phyloP scores from a whole-genome alignment of 2,329 filamentous ascomycete genomes.

The Fusarium austroafricanum region DNA sequence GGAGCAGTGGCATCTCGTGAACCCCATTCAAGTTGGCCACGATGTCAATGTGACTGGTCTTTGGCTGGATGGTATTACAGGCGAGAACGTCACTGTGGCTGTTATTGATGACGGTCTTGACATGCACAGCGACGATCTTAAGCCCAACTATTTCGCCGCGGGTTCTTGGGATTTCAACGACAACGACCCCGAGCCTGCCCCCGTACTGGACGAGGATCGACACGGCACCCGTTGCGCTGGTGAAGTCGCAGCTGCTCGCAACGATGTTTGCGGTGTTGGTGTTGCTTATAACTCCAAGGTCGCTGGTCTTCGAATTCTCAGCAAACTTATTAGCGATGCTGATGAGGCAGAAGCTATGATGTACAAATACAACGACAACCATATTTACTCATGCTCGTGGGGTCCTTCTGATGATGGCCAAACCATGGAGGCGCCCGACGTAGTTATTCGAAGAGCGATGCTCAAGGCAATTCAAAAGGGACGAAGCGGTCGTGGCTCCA shows the following conservation, averaged over 20 bases:
- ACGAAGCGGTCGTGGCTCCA: slow-evolving; percentile 82
- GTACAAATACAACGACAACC: slow-evolving; percentile 89
- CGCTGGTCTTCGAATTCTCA: slow-evolving; percentile 91
- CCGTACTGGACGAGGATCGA: slow-evolving; percentile 83
- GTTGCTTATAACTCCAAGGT: slow-evolving; percentile 94
- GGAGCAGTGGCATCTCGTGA: slow-evolving; percentile 96
- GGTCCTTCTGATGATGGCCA: slow-evolving; percentile 92
- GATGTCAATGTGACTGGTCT: slow-evolving; percentile 97
- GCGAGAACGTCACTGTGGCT: slow-evolving; percentile 87
- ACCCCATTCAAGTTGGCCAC: slow-evolving; percentile 82
- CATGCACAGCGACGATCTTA: slow-evolving; percentile 93
- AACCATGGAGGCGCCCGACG: slow-evolving; percentile 93
- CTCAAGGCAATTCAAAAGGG: slow-evolving; percentile 92
- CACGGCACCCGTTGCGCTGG: slow-evolving; percentile 96
- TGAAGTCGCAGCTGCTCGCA: slow-evolving; percentile 91
- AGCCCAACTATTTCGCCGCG: slow-evolving; percentile 90
- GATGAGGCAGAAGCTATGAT: slow-evolving; percentile 95
- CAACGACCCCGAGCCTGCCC: slow-evolving; percentile 79
- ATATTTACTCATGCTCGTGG: slow-evolving; percentile 99
- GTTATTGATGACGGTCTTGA: slow-evolving; percentile 97
- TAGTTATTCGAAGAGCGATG: slow-evolving; percentile 91
- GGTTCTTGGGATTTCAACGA: slow-evolving; percentile 99
- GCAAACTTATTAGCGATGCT: slow-evolving; percentile 87
- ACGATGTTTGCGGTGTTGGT: slow-evolving; percentile 94
- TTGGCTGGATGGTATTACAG: slow-evolving; percentile 91